Evolutionary conservation across 306 rosid genomes (phyloP), one percentile per base, ranked within the genome.

Genomic region (Leucaena leucocephala): DNA sequence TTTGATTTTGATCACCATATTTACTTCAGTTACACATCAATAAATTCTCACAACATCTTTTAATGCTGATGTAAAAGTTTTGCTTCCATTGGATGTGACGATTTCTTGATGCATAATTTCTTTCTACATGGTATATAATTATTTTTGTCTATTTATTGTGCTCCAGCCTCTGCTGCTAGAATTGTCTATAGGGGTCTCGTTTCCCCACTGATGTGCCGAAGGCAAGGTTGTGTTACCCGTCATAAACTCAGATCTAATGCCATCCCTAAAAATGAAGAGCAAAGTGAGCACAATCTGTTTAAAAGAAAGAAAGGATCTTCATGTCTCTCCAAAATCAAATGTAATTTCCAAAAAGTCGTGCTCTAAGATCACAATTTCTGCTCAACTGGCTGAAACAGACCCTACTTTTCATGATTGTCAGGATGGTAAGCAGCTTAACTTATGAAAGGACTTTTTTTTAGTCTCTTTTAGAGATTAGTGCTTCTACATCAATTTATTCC

Each of bases 231-330:
- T 76, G 70, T 84, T 83, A 79, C 76, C 14, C 72, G 82, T 87
- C 82, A 71, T 71, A 84, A 86, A 87, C 78, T 49, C 77, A 87
- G 91, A 85, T 77, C 98, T 89, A 94, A 94, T 94, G 98, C 98
- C 98, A 91, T 94, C 95, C 77, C 68, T 92, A 77, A 92, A 90
- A 82, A 94, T 92, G 98, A 91, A 95, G 95, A 86, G 92, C 86
- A 90, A 95, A 82, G 88, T 88, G 86, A 86, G 90, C 82, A 84
- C 57, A 54, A 81, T 86, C 83, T 89, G 95, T 88, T 81, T 95
- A 83, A 86, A 83, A 82, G 98, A 92, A 78, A 92, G 82, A 84
- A 77, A 86, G 75, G 92, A 91, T 81, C 91, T 92, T 81, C 96
- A 83, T 61, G 86, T 88, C 21, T 92, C 96, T 86, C 85, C 87